These are phyloP conservation scores for Cornus kousa DNA, from an alignment of 148 eudicot genomes.

Conservation along the genomic window DNA sequence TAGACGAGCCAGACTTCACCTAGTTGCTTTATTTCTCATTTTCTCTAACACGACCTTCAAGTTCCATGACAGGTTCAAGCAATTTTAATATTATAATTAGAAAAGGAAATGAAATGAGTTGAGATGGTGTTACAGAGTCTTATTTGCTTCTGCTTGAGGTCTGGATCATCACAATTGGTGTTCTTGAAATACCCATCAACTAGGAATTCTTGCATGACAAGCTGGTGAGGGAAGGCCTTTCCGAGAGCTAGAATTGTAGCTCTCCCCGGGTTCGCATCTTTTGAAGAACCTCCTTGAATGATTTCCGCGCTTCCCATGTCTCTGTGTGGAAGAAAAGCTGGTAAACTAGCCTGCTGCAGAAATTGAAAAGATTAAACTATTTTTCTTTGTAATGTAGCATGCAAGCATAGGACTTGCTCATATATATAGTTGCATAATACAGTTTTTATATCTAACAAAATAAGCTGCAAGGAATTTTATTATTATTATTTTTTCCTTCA, in stretches of 20 bases:
- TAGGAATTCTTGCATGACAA: slow-evolving; percentile 91
- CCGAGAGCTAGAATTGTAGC: slow-evolving; percentile 85
- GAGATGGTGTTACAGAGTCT: slow-evolving; percentile 64
- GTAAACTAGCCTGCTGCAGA: background rate
- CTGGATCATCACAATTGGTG: slow-evolving; percentile 87
- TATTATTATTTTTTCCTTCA: too few species aligned
- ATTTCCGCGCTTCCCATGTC: slow-evolving; percentile 34
- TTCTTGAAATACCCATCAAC: slow-evolving; percentile 93
- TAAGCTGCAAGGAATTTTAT: background rate
- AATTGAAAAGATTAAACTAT: background rate
- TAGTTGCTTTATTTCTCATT: too few species aligned
- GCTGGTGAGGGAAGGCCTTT: slow-evolving; percentile 96
- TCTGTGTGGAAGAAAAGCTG: background rate
- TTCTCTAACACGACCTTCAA: too few species aligned
- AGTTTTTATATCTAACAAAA: background rate
- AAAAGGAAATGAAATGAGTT: background rate
- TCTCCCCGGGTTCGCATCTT: slow-evolving; percentile 53
- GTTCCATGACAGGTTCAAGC: background rate
- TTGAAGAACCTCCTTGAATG: slow-evolving; percentile 25
- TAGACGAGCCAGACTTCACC: too few species aligned
- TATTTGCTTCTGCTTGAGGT: slow-evolving; percentile 80
- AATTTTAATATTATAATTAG: background rate
- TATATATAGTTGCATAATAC: slow-evolving; percentile 7
- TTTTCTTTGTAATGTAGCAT: slow-evolving; percentile 4
- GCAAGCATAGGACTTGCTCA: background rate